Evolutionary conservation across 2,329 filamentous ascomycete species (phyloP), one percentile per base, ranked within the genome.

Genomic region (Zelopaecilomyces penicillatus): DNA sequence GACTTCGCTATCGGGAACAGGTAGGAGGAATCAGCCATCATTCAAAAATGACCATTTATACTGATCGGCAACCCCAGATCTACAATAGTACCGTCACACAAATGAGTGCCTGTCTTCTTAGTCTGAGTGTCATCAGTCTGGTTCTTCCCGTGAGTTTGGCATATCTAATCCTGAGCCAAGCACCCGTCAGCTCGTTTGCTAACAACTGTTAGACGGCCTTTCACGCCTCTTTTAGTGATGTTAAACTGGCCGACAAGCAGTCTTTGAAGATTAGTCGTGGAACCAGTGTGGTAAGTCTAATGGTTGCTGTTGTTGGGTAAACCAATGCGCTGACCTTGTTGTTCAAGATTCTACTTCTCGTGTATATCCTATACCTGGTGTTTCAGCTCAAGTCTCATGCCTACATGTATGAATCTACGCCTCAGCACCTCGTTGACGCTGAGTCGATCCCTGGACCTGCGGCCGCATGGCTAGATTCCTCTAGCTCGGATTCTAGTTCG

Each of bases 81-180:
- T 96, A 95, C 68, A 96, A 95, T 67, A 93, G 82, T 66, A 95
- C 87, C 26, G 87, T 95, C 47, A 95, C 89, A 1, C 89, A 96
- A 63, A 95, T 95, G 87, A 95, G 88, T 61, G 90, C 90, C 42
- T 95, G 88, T 67, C 73, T 96, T 55, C 77, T 96, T 54, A 94
- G 87, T 70, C 66, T 95, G 64, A 90, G 86, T 59, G 90, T 95
- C 49, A 90, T 87, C 66, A 95, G 89, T 69, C 72, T 95, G 26
- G 76, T 95, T 28, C 68, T 96, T 9, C 89, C 90, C 1, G 83
- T 85, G 66, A 54, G 78, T 65, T 9, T 5, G 26, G 34, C n/a
- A 10, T 8, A 6, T 26, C 1, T 7, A 26, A n/a, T 30, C 37
- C 32, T 26, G n/a, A 11, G 12, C 27, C 2, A 33, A 29, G 29